Base-by-base conservation (phyloP, 1,139 yeast species). In the Yamadazyma songkhlaensis region DNA sequence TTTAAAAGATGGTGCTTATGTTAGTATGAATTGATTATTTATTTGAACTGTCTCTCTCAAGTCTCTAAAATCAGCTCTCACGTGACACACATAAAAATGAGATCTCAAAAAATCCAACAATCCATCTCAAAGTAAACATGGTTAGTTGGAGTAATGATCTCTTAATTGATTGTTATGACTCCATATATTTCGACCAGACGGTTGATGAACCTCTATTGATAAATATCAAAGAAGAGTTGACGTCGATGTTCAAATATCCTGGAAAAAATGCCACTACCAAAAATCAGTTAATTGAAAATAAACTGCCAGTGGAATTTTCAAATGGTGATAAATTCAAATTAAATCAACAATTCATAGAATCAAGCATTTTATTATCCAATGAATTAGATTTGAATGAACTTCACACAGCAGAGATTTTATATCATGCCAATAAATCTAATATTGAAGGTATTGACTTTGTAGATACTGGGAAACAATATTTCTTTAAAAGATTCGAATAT, bases 401-500 rank as follows among this genome's bases (percentile, higher is more conserved):
- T 22, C 41, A 47, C 25, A 50, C 71, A 3, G 73, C 72, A 4
- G 72, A 70, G 48, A 42, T 69, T 38, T 50, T 67, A 14, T 63
- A 53, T 45, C 43, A 60, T 40, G 72, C 86, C 3, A 54, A 69
- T 4, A 57, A 60, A 3, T 62, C 71, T 13, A 62, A 70, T 11
- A 60, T 58, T 31, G 53, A 73, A 29, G 89, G 86, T 4, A 63
- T 80, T 6, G 64, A 74, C 2, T 66, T 81, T 17, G 52, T 74
- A 4, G 95, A 87, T 49, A 73, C 81, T 24, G 95, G 92, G 1
- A 73, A 81, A 46, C 76, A 84, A n/a, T 70, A 79, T 6, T 88
- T 76, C 54, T 86, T 80, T 53, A 62, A 78, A 39, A 73, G 97
- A 48, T 72, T 81, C 37, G 84, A 80, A 51, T 84, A 78, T 48